A percentile compares a stretch with the other conserved stretches of the same genome.
phyloP scores from a whole-genome alignment of 495 filamentous ascomycete species.

The Geoglossum glabrum region DNA sequence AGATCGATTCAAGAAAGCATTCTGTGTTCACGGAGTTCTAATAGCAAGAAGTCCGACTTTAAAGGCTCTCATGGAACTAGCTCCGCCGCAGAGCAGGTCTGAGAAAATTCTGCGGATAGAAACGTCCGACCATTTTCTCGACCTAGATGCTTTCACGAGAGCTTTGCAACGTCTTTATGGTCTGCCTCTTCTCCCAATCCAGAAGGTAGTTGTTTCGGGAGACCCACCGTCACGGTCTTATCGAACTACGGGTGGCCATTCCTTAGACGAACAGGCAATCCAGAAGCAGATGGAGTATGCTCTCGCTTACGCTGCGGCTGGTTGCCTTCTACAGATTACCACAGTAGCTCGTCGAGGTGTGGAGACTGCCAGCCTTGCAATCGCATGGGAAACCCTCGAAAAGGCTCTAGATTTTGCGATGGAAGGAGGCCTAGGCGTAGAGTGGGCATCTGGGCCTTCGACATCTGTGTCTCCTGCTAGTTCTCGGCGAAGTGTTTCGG shows the following conservation, averaged over 20 bases:
- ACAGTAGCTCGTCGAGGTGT: slow-evolving; percentile 24
- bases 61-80: slow-evolving; percentile 14
- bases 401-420: slow-evolving; percentile 23
- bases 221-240: background rate
- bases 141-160: background rate
- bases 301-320: slow-evolving; percentile 32
- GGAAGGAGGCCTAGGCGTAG: slow-evolving; percentile 14
- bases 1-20: background rate
- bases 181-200: background rate
- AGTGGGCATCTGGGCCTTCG: background rate
- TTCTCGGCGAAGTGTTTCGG: slow-evolving; percentile 11
- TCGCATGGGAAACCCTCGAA: slow-evolving; percentile 35
- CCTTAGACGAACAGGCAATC: background rate
- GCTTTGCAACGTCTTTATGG: slow-evolving; percentile 3
- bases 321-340: slow-evolving; percentile 25
- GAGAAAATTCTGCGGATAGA: background rate
- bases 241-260: slow-evolving; percentile 8
- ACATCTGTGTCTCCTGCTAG: slow-evolving; percentile 14
- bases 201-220: background rate
- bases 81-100: background rate
- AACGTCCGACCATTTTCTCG: background rate
- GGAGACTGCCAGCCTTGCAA: slow-evolving; percentile 23
- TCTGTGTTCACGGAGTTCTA: slow-evolving; percentile 25
- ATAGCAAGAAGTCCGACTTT: slow-evolving; percentile 29
- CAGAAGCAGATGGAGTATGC: slow-evolving; percentile 20